phyloP scores from a whole-genome alignment of 371 early-diverging fungal species.

The Smittium culicis region DNA sequence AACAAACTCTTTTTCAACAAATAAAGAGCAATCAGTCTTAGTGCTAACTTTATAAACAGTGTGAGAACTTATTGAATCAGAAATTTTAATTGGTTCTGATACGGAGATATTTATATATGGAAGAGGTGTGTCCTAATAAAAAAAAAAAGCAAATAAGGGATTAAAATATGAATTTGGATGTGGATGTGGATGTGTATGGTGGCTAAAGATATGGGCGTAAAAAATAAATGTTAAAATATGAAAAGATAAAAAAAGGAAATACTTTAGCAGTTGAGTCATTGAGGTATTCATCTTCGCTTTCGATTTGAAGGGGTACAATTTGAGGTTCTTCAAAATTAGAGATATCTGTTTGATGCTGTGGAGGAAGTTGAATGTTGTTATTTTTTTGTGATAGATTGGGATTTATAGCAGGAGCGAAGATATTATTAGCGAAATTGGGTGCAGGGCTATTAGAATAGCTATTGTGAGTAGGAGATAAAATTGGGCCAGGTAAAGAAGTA shows the following conservation, averaged over 20 bases:
- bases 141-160: too few species aligned
- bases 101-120: conserved; percentile 63
- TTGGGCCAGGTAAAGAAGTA: too few species aligned
- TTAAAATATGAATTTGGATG: too few species aligned
- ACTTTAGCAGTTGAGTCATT: background rate
- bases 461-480: too few species aligned
- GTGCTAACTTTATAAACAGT: conserved; percentile 79
- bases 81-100: conserved; percentile 78
- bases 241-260: background rate
- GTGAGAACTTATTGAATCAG: conserved; percentile 72
- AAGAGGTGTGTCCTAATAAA: too few species aligned
- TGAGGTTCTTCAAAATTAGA: background rate
- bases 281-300: background rate
- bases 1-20: conserved; percentile 52
- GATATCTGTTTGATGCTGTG: background rate
- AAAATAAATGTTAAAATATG: background rate
- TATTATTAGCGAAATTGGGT: too few species aligned
- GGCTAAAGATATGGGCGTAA: background rate
- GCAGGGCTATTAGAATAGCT: too few species aligned
- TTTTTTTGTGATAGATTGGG: too few species aligned
- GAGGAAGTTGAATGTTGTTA: too few species aligned
- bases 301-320: background rate
- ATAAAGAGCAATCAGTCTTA: conserved; percentile 61
- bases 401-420: too few species aligned
- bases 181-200: too few species aligned